These are phyloP conservation scores for Phytophthora idaei DNA, from an alignment of 352 stramenopile species.

Conservation along the genomic window DNA sequence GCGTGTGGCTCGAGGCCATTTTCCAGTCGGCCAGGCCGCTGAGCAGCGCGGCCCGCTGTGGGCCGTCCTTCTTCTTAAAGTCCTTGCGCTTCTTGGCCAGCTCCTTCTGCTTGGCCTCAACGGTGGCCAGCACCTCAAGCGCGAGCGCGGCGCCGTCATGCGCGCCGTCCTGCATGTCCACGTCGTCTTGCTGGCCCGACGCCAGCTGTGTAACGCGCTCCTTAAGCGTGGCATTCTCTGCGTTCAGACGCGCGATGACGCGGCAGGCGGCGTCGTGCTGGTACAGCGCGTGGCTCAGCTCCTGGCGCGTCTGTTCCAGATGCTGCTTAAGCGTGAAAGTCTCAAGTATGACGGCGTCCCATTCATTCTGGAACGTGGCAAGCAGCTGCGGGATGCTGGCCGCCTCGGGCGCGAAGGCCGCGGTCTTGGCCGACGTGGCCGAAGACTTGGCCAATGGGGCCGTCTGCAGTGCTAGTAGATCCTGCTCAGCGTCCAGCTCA, in stretches of 20 bases:
- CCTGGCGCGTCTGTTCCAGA: conserved; percentile 93
- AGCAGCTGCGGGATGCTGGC: conserved; percentile 73
- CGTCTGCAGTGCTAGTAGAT: conserved; percentile 71
- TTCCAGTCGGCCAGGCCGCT: conserved; percentile 37
- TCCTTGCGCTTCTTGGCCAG: conserved; percentile 75
- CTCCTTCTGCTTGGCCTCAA: conserved; percentile 74
- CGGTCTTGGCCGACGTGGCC: conserved; percentile 4
- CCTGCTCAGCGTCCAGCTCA: conserved; percentile 57
- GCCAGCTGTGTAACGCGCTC: conserved; percentile 33
- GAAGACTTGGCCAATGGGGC: conserved; percentile 21
- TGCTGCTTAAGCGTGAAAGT: conserved; percentile 94
- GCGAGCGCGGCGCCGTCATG: conserved; percentile 27
- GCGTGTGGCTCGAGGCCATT: conserved; percentile 59
- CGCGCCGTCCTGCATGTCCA: conserved; percentile 44
- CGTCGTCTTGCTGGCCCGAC: conserved; percentile 41
- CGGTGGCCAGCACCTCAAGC: conserved; percentile 50
- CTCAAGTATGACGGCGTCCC: conserved; percentile 94
- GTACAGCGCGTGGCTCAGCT: conserved; percentile 95
- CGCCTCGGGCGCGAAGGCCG: conserved; percentile 45
- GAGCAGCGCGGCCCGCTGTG: conserved; percentile 48
- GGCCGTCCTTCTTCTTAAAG: conserved; percentile 74
- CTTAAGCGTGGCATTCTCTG: conserved; percentile 70
- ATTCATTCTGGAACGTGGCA: conserved; percentile 91
- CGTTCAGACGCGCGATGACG: conserved; percentile 93
- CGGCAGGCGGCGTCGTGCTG: conserved; percentile 96